Evolutionary conservation across 163 green algal species (phyloP).

Genomic region (Scenedesmus sp.): DNA sequence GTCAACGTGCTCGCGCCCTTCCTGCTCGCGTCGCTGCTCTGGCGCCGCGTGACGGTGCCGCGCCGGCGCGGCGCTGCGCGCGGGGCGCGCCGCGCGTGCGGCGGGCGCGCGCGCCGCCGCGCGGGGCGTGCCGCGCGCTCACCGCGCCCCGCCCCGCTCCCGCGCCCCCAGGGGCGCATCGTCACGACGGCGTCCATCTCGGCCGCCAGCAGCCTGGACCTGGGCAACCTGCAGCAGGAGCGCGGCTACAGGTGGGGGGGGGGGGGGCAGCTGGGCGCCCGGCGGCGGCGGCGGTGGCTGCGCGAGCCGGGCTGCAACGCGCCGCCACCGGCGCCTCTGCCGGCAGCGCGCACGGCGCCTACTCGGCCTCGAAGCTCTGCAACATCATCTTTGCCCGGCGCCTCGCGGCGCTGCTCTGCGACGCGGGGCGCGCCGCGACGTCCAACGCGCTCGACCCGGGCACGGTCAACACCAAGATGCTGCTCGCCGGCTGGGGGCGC

Average conservation of each 20-base stretch:
- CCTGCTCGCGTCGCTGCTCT: conserved; percentile 63
- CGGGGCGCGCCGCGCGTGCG: too few species aligned
- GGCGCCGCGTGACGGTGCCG: conserved; percentile 50
- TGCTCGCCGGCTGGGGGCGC: conserved; percentile 54
- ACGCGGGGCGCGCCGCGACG: neutral
- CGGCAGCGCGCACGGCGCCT: conserved; percentile 56
- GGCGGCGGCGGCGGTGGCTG: too few species aligned
- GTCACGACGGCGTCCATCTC: conserved; percentile 66
- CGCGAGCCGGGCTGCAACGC: too few species aligned
- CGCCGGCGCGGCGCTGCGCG: too few species aligned
- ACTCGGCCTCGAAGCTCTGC: conserved; percentile 70
- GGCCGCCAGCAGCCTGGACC: conserved; percentile 55
- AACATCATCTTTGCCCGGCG: conserved; percentile 65
- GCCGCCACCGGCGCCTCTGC: too few species aligned
- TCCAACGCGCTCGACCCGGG: conserved; percentile 66
- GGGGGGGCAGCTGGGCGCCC: too few species aligned
- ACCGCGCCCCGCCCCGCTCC: too few species aligned
- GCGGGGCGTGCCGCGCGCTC: neutral
- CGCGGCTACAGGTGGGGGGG: conserved; percentile 64
- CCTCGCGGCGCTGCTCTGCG: conserved; percentile 50
- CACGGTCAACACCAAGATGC: conserved; percentile 86
- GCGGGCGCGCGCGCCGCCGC: conserved; percentile 40
- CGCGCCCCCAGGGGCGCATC: too few species aligned
- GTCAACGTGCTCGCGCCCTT: conserved; percentile 81
- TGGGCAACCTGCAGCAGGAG: conserved; percentile 74